Conservation (phyloP, 176 grass and related monocot genomes). For the Triticum turgidum region DNA sequence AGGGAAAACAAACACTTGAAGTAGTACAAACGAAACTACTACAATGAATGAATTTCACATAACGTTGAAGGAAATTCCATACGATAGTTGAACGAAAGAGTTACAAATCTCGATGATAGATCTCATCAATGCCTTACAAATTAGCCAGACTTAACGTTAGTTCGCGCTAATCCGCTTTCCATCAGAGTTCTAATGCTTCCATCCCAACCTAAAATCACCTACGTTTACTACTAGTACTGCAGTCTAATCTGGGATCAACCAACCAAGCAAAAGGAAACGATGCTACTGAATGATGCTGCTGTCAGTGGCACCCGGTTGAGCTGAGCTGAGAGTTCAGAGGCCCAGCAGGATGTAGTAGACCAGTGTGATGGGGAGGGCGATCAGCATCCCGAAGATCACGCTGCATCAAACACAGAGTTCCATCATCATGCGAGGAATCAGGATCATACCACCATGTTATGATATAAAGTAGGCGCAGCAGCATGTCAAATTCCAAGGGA, state of each 20-base stretch:
- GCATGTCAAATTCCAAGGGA: background rate
- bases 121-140: background rate
- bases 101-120: background rate
- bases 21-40: background rate
- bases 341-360: slow-evolving; percentile 89
- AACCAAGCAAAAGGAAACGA: slow-evolving; percentile 18
- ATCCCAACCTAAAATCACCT: background rate
- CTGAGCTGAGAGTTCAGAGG: slow-evolving; percentile 34
- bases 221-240: background rate
- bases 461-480: background rate
- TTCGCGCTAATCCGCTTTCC: background rate
- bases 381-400: slow-evolving; percentile 86
- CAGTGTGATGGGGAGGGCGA: slow-evolving; percentile 82
- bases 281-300: background rate
- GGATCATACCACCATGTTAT: background rate
- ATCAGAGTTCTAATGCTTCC: slow-evolving; percentile 16
- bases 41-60: background rate
- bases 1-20: background rate
- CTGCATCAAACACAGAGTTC: slow-evolving; percentile 35
- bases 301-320: slow-evolving; percentile 10
- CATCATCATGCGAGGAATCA: slow-evolving; percentile 4
- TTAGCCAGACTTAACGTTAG: background rate
- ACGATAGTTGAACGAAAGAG: background rate
- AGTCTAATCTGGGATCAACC: slow-evolving; percentile 7
- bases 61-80: background rate